Percentiles rank a stretch among this genome's conserved stretches.
Evolutionary conservation across 495 filamentous ascomycete species (phyloP).

Genomic region (Lophiotrema nucula): DNA sequence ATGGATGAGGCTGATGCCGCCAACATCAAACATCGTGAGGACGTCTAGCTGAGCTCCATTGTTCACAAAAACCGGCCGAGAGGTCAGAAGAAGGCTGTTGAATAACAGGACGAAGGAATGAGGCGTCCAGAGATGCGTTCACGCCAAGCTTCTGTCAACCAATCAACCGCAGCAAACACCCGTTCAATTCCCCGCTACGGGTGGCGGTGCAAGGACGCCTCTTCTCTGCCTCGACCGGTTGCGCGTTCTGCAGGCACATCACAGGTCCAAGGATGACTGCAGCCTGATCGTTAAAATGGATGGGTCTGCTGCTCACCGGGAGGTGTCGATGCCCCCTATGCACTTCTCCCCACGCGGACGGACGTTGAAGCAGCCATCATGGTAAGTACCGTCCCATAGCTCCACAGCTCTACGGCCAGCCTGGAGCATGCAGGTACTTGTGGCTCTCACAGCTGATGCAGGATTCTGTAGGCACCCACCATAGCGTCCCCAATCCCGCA

Average conservation of each 20-base stretch:
- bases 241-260: background rate
- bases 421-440: background rate
- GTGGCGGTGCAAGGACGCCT: constrained; percentile 19
- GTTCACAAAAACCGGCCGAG: no score
- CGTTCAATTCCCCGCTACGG: background rate
- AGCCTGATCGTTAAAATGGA: constrained; percentile 23
- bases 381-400: constrained; percentile 8
- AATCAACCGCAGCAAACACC: constrained; percentile 2
- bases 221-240: background rate
- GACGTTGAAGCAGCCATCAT: background rate
- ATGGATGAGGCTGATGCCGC: no score
- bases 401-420: no score
- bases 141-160: background rate
- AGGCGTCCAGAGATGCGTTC: no score
- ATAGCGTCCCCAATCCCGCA: constrained; percentile 12
- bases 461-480: constrained; percentile 14
- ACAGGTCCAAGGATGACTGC: constrained; percentile 1
- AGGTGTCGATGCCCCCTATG: constrained; percentile 2
- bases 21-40: no score
- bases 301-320: background rate
- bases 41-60: no score
- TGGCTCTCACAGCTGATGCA: background rate
- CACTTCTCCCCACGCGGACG: constrained; percentile 4
- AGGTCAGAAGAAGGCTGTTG: no score
- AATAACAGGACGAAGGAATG: no score